Evolutionary conservation across 2,329 filamentous ascomycete species (phyloP).

Genomic region (Myriosclerotinia curreyana): DNA sequence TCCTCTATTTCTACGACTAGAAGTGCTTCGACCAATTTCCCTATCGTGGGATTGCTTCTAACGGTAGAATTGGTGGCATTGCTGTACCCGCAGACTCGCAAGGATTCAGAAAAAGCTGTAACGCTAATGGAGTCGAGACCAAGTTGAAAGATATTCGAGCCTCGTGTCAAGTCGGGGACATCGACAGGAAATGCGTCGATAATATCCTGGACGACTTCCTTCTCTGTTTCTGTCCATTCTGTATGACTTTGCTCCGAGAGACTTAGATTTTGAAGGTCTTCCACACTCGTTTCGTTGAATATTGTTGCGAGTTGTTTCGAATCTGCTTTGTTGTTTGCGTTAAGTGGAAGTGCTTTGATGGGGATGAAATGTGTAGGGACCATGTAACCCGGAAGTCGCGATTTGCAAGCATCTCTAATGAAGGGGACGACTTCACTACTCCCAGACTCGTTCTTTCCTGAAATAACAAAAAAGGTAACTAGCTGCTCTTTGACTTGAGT

Average conservation of each 20-base stretch:
- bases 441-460: slow-evolving; percentile 29
- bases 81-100: slow-evolving; percentile 62
- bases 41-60: slow-evolving; percentile 58
- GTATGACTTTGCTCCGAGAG: slow-evolving; percentile 36
- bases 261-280: slow-evolving; percentile 59
- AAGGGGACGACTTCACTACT: slow-evolving; percentile 44
- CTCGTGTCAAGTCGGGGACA: slow-evolving; percentile 46
- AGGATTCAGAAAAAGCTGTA: slow-evolving; percentile 61
- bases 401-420: slow-evolving; percentile 62
- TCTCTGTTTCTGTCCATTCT: slow-evolving; percentile 43
- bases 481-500: slow-evolving; percentile 77
- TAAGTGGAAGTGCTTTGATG: slow-evolving; percentile 71
- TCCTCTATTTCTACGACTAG: slow-evolving; percentile 13
- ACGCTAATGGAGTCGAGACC: slow-evolving; percentile 87
- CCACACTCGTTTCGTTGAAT: slow-evolving; percentile 57
- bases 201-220: slow-evolving; percentile 53
- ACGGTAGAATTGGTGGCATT: slow-evolving; percentile 63
- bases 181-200: slow-evolving; percentile 41
- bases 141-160: slow-evolving; percentile 75
- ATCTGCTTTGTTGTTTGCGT: slow-evolving; percentile 87
- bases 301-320: slow-evolving; percentile 63
- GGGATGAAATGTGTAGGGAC: slow-evolving; percentile 79
- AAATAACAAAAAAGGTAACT: slow-evolving; percentile 67
- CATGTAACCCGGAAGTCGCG: slow-evolving; percentile 79
- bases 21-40: slow-evolving; percentile 44